phyloP scores from a whole-genome alignment of 805 yeast genomes.

The Saccharomyces jurei region DNA sequence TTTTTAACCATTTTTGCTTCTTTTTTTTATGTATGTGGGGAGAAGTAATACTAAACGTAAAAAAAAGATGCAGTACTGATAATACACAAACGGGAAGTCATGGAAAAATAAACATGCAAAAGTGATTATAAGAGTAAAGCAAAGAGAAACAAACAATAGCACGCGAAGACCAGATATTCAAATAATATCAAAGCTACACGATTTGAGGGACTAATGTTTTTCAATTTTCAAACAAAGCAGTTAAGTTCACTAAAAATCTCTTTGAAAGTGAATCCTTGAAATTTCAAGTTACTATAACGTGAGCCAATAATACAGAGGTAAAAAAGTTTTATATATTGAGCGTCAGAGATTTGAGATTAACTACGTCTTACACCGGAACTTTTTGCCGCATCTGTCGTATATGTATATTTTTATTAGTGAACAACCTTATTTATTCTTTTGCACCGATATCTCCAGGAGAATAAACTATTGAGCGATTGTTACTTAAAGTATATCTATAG shows the following conservation, averaged over 20 bases:
- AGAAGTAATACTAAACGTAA: too few species aligned
- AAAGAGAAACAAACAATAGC: background rate
- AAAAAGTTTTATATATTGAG: slow-evolving; percentile 5
- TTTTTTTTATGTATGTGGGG: too few species aligned
- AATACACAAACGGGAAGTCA: too few species aligned
- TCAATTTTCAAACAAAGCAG: too few species aligned
- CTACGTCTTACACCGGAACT: slow-evolving; percentile 8
- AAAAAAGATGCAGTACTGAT: too few species aligned
- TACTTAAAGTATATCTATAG: too few species aligned
- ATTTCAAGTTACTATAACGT: slow-evolving; percentile 13
- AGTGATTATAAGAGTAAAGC: background rate
- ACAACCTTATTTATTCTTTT: too few species aligned
- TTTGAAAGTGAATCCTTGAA: slow-evolving; percentile 12
- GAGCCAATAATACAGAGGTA: slow-evolving; percentile 8
- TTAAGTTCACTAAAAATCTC: slow-evolving; percentile 14
- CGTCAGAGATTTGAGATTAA: slow-evolving; percentile 9
- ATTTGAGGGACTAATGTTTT: background rate
- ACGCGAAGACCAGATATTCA: slow-evolving; percentile 5
- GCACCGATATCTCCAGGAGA: too few species aligned
- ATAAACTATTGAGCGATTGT: too few species aligned
- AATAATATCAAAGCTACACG: slow-evolving; percentile 7
- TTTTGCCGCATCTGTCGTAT: slow-evolving; percentile 1
- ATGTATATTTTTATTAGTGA: too few species aligned
- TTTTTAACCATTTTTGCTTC: too few species aligned
- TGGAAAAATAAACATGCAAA: background rate